Evolutionary conservation across 495 filamentous ascomycete species (phyloP).

Genomic region (Daldinia concentrica): DNA sequence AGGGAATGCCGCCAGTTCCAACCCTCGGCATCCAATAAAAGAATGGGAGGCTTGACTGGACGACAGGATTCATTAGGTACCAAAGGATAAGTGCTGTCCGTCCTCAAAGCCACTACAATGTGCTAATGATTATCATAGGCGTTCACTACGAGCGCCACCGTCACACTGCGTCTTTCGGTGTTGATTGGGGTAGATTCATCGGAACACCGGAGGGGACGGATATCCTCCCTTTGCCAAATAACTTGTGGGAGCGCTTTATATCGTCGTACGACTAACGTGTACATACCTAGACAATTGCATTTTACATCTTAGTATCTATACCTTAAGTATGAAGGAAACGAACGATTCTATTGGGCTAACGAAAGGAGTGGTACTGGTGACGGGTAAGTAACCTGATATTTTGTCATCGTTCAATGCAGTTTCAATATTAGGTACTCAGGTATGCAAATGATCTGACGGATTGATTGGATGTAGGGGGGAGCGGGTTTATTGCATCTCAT

Average conservation of each 20-base stretch:
- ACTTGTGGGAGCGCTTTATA: background rate
- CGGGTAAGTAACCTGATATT: constrained; percentile 23
- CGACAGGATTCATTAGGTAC: too few relatives aligned
- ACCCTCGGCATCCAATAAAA: too few relatives aligned
- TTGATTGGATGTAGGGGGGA: constrained; percentile 16
- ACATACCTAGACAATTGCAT: too few relatives aligned
- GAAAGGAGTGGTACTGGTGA: constrained; percentile 38
- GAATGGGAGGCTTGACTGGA: too few relatives aligned
- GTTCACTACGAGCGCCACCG: background rate
- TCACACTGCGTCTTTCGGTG: constrained; percentile 1
- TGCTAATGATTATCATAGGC: background rate
- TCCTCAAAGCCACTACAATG: background rate
- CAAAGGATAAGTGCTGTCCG: too few relatives aligned
- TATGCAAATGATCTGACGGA: background rate
- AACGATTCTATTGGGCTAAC: background rate
- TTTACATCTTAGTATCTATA: background rate
- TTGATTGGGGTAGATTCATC: constrained; percentile 35
- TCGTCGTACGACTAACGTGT: too few relatives aligned
- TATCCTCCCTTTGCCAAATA: background rate
- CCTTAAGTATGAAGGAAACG: background rate
- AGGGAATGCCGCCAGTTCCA: too few relatives aligned
- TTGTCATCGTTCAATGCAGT: too few relatives aligned
- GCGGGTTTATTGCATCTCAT: constrained; percentile 44
- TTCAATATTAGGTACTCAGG: too few relatives aligned
- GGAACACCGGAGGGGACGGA: constrained; percentile 22